phyloP scores from a whole-genome alignment of 2,329 filamentous ascomycete genomes.

The Chaetomium sp. region DNA sequence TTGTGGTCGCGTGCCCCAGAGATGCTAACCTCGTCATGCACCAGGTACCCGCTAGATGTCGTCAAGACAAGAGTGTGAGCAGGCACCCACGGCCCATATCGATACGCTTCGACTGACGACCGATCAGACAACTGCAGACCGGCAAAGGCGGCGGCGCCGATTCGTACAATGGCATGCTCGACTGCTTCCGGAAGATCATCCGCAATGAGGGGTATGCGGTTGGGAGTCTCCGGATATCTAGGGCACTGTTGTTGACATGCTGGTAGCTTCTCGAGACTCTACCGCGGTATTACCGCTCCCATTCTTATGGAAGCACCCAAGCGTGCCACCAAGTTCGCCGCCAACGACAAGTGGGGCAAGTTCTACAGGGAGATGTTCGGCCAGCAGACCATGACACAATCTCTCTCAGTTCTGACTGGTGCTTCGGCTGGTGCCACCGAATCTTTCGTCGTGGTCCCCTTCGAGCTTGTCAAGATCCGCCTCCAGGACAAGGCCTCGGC shows the following conservation, averaged over 20 bases:
- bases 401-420: conserved; percentile 87
- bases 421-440: conserved; percentile 95
- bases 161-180: conserved; percentile 93
- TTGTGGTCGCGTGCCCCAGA: conserved; percentile 32
- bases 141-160: conserved; percentile 73
- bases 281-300: conserved; percentile 92
- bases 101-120: conserved; percentile 26
- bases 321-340: conserved; percentile 96
- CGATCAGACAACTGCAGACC: conserved; percentile 78
- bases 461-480: conserved; percentile 97
- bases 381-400: conserved; percentile 84
- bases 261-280: conserved; percentile 78
- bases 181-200: conserved; percentile 98
- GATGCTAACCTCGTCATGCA: conserved; percentile 14
- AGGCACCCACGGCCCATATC: conserved; percentile 18
- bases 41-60: conserved; percentile 96
- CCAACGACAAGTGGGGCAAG: conserved; percentile 97
- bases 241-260: conserved; percentile 12
- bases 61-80: conserved; percentile 76
- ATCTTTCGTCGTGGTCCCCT: conserved; percentile 94
- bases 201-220: conserved; percentile 81
- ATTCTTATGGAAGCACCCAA: conserved; percentile 84
- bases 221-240: not conserved
- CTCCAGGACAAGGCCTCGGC: conserved; percentile 94
- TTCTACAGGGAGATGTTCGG: conserved; percentile 89